These are phyloP conservation scores for Triglochin maritima DNA, from an alignment of 106 monocot species.

Conservation along the genomic window DNA sequence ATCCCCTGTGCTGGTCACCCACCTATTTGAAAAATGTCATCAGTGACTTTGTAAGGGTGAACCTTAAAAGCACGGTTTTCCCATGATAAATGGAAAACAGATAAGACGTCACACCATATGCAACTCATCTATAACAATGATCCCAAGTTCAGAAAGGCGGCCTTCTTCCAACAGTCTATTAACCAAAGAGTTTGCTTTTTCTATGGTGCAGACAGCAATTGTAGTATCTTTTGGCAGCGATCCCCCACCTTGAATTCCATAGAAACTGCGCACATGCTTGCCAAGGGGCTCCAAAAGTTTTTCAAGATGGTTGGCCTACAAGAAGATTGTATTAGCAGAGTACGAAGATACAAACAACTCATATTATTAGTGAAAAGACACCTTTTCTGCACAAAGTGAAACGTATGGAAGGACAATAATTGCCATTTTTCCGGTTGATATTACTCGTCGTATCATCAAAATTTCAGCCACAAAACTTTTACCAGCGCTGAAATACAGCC, in stretches of 20 bases:
- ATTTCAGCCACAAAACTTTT: slow-evolving; percentile 99
- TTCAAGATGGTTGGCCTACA: slow-evolving; percentile 86
- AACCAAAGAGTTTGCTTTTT: slow-evolving; percentile 92
- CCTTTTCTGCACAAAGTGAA: slow-evolving; percentile 98
- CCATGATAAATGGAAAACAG: not conserved
- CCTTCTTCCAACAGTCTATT: slow-evolving; percentile 88
- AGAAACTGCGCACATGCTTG: slow-evolving; percentile 93
- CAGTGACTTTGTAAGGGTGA: not conserved
- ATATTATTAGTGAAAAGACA: slow-evolving; percentile 11
- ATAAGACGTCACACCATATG: slow-evolving; percentile 61
- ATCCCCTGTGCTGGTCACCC: slow-evolving; percentile 83
- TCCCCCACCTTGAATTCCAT: slow-evolving; percentile 87
- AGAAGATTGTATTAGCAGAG: not conserved
- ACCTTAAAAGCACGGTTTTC: not conserved
- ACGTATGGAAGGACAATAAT: slow-evolving; percentile 96
- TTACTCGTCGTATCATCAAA: slow-evolving; percentile 80
- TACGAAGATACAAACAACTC: not conserved
- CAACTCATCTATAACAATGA: slow-evolving; percentile 97
- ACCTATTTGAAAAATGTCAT: slow-evolving; percentile 35
- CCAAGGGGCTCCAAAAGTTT: slow-evolving; percentile 85
- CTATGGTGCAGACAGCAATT: slow-evolving; percentile 98
- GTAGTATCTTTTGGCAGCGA: slow-evolving; percentile 92
- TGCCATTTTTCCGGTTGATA: slow-evolving; percentile 82
- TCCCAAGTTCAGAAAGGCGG: slow-evolving; percentile 95
- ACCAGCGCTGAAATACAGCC: slow-evolving; percentile 57